Evolutionary conservation across 768 basidiomycete genomes (phyloP).

Genomic region (Austroboletus festivus): DNA sequence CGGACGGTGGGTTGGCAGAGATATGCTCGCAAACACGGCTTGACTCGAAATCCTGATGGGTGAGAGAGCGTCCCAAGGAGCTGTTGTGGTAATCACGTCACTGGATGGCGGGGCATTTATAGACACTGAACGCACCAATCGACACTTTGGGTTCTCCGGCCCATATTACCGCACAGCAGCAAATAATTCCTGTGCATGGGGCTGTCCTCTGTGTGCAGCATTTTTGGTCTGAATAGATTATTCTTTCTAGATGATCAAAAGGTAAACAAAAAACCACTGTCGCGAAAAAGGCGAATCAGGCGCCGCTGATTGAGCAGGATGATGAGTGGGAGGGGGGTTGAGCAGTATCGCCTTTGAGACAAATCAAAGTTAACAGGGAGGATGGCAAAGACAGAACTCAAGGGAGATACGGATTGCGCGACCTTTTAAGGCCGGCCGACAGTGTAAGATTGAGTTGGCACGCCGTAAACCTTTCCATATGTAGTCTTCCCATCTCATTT

Average conservation of each 20-base stretch:
- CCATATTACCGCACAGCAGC: constrained; percentile 16
- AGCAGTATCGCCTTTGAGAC: neutral
- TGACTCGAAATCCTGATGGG: neutral
- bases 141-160: neutral
- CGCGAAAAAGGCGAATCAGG: neutral
- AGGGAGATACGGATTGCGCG: neutral
- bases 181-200: constrained; percentile 15
- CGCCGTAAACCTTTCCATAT: constrained; percentile 16
- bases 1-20: constrained; percentile 2
- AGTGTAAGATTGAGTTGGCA: constrained; percentile 7
- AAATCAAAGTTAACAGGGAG: neutral
- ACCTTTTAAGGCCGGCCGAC: constrained; percentile 9
- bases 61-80: neutral
- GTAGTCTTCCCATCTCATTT: constrained; percentile 14
- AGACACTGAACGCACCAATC: constrained; percentile 10
- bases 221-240: constrained; percentile 1
- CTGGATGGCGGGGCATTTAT: constrained; percentile 9
- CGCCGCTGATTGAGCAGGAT: neutral
- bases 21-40: constrained; percentile 1
- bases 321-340: neutral
- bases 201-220: constrained; percentile 12
- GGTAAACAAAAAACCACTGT: neutral
- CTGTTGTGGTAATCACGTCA: constrained; percentile 14
- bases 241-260: neutral
- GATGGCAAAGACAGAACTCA: neutral